A percentile compares a stretch with the other conserved stretches of the same genome.
Evolutionary conservation across 306 rosid species (phyloP).

Genomic region (Cucumis cinereus): DNA sequence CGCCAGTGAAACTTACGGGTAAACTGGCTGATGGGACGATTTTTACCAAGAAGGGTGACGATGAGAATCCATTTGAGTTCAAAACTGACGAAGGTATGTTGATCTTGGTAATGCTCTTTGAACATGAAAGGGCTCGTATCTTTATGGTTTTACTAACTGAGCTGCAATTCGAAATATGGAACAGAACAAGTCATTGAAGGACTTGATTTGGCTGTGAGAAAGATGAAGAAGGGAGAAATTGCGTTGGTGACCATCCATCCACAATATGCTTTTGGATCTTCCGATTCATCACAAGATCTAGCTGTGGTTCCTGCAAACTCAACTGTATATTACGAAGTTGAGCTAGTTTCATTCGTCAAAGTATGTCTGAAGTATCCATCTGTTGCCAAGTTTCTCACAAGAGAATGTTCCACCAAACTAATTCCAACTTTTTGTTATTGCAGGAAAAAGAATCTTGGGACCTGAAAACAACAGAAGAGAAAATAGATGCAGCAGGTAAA

Average conservation of each 20-base stretch:
- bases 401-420: background rate
- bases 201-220: conserved; percentile 65
- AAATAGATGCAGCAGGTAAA: conserved; percentile 29
- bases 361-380: conserved; percentile 15
- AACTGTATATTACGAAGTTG: conserved; percentile 52
- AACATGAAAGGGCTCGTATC: no score
- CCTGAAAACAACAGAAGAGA: conserved; percentile 27
- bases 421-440: background rate
- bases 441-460: conserved; percentile 43
- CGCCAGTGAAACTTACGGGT: conserved; percentile 60
- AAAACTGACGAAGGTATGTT: conserved; percentile 63
- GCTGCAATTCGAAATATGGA: background rate
- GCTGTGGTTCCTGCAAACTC: conserved; percentile 73
- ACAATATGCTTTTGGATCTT: conserved; percentile 64
- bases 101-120: background rate
- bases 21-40: conserved; percentile 61
- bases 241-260: conserved; percentile 59
- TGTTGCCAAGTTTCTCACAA: background rate
- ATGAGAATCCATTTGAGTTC: conserved; percentile 47
- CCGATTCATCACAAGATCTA: conserved; percentile 46
- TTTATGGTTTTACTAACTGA: background rate
- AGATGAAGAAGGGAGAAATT: conserved; percentile 82
- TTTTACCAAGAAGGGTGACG: conserved; percentile 44
- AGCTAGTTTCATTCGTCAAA: conserved; percentile 67
- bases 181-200: conserved; percentile 87